Evolutionary conservation across 176 grass and related monocot species (phyloP), one percentile per base, ranked within the genome.

Genomic region (Pharus latifolius): DNA sequence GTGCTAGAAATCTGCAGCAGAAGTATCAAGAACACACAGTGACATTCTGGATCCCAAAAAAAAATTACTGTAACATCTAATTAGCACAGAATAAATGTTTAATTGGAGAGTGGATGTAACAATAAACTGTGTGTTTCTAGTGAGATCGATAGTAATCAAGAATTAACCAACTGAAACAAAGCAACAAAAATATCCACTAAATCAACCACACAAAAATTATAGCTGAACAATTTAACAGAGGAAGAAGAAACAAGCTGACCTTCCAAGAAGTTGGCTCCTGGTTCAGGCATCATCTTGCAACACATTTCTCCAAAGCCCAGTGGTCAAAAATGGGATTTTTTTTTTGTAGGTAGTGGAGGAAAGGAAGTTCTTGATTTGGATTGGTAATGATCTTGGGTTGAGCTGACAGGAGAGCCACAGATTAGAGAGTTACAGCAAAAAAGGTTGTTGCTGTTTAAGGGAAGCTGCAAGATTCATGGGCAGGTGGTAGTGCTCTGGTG

Each of bases 381-480:
- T 51, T 73, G 50, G 56, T 31, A 11, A 17, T 23, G 49, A 58
- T 43, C 41, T 59, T 66, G 60, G 82, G 60, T 51, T 16, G 33
- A 52, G 35, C 33, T 38, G 37, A 37, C 28, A 7, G 43, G 7
- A 60, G 43, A 65, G 31, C 60, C 51, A 49, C 74, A 56, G 71
- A 84, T 71, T 50, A 56, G n/a, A 29, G 37, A 45, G 65, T 51
- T 10, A 43, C 43, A 41, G 54, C 38, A 31, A 50, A 58, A 31
- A 50, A 58, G 38, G 67, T 4, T 43, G 45, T 14, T 33, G 10
- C 59, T 53, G 67, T 78, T 52, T 73, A 60, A 53, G 60, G 68
- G 53, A 78, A 84, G 61, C 52, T 30, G 62, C 34, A 73, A 67
- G 75, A 74, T 79, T 61, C 75, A 78, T 25, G 60, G 67, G 61